Base-by-base conservation (phyloP, 805 yeast species). In the Barnettozyma siamensis region DNA sequence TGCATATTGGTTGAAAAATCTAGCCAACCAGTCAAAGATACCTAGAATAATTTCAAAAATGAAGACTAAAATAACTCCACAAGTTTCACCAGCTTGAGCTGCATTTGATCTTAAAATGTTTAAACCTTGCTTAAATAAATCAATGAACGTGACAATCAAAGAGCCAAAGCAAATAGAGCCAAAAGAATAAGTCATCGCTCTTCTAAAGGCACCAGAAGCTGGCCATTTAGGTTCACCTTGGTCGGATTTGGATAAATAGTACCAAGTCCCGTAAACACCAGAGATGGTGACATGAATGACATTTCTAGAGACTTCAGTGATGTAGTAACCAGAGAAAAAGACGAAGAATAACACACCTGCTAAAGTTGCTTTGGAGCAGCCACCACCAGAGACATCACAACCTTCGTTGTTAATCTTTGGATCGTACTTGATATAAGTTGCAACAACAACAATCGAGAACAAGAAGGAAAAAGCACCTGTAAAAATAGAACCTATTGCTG, bases 121-220 rank as follows among this genome's bases (percentile, higher is more conserved):
- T 31, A 86, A 55, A 5, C 75, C 55, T 38, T 76, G 80, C 46
- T 78, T 73, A 33, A 84, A 47, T 13, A 87, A 70, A 55, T 86
- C 91, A 47, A 88, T 72, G 20, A 87, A 47, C 0, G 87, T 77
- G 31, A 84, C 84, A 58, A 83, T 72, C 54, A 83, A 61, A 2
- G 88, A 82, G 0, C 96, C 96, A 56, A 86, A 83, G 58, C 95
- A 83, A 41, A 89, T 82, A 3, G 95, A 84, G 2, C 98, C 97
- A 55, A 88, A 83, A 9, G 95, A 86, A 58, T 80, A 83, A 4
- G 95, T 83, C 62, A 86, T 61, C 1, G 95, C 87, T 50, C 95
- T 73, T 53, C 70, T 76, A 49, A 88, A 77, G 2, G 96, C 81
- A 3, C 93, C 88, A 46, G 80, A 65, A 1, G 94, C 93, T 3